Evolutionary conservation across 805 yeast genomes (phyloP), one percentile per base, ranked within the genome.

Genomic region (Yarrowia bubula): DNA sequence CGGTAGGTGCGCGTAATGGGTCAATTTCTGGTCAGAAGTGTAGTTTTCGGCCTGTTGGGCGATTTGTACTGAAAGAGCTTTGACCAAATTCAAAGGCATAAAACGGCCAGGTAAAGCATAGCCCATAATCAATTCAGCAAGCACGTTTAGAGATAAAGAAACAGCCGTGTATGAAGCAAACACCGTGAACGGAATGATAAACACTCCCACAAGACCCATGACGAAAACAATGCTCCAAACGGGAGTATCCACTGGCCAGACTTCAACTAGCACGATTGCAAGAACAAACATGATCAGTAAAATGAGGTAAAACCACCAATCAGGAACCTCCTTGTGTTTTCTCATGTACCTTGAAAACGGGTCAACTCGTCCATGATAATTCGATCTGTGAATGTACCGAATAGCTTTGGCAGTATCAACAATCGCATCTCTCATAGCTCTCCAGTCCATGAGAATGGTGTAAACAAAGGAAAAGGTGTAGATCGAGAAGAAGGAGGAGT

Each of bases 271-370:
- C 8, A 69, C 63, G 22, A 69, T 65, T 8, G 68, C 68, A 43
- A 70, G 65, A 0, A 76, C 75, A 48, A 72, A 79, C 75, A 80
- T 73, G 42, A 81, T 75, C 1, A 77, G 68, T 11, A 84, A 75
- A 35, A 86, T 77, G 10, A 78, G 66, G n/a, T 83, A 65, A 38
- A 83, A 87, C 89, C 91, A 86, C 86, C 86, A 84, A 68, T 85
- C 89, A 1, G 95, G 95, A 18, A 86, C 90, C 68, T 87, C 90
- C 39, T 80, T 80, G 73, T 87, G 86, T 11, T 64, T 53, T 8
- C 66, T 18, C 67, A 69, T 67, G 65, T 63, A 37, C 28, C 67
- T 63, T 15, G 68, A 62, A 57, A 51, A 66, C 11, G 61, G 67
- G 51, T 69, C 71, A 43, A 50, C 38, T 63, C 62, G 42, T 22